Evolutionary conservation across 1,284 basidiomycete genomes (phyloP).

Genomic region (Termitomyces sp.): DNA sequence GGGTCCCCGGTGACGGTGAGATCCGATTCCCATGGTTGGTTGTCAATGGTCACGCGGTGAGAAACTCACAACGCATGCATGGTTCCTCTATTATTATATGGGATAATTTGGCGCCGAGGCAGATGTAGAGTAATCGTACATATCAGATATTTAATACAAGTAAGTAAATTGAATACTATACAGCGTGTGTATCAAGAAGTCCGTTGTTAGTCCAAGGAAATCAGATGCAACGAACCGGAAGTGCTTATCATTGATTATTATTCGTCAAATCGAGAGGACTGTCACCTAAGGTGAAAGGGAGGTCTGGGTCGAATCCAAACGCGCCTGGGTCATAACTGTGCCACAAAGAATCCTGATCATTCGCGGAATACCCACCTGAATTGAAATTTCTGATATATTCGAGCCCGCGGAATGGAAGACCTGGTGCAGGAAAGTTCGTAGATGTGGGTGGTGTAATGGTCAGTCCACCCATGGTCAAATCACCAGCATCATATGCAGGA

Average conservation of each 20-base stretch:
- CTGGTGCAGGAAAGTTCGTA: constrained; percentile 58
- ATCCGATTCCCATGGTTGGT: constrained; percentile 13
- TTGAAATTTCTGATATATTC: constrained; percentile 74
- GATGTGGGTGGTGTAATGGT: constrained; percentile 50
- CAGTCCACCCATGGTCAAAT: constrained; percentile 37
- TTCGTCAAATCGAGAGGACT: constrained; percentile 29
- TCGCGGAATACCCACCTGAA: constrained; percentile 36
- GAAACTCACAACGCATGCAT: too few relatives aligned
- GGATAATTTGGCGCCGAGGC: not conserved
- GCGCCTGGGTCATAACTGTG: constrained; percentile 67
- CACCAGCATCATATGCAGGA: constrained; percentile 37
- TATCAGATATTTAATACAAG: constrained; percentile 6
- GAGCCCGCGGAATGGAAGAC: constrained; percentile 73
- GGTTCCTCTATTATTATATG: too few relatives aligned
- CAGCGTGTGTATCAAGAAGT: constrained; percentile 5
- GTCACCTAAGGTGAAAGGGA: constrained; percentile 57
- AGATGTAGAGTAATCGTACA: not conserved
- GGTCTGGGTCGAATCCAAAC: constrained; percentile 69
- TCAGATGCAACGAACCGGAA: constrained; percentile 4
- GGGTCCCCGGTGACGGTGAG: constrained; percentile 17
- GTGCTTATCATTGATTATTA: constrained; percentile 18
- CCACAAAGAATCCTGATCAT: constrained; percentile 65
- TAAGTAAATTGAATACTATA: constrained; percentile 11
- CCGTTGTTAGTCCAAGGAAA: constrained; percentile 4
- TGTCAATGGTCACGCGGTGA: too few relatives aligned